Percentiles rank a stretch among this genome's conserved stretches.
Conservation (phyloP, 805 yeast genomes). For the Cyberlindnera veronae region DNA sequence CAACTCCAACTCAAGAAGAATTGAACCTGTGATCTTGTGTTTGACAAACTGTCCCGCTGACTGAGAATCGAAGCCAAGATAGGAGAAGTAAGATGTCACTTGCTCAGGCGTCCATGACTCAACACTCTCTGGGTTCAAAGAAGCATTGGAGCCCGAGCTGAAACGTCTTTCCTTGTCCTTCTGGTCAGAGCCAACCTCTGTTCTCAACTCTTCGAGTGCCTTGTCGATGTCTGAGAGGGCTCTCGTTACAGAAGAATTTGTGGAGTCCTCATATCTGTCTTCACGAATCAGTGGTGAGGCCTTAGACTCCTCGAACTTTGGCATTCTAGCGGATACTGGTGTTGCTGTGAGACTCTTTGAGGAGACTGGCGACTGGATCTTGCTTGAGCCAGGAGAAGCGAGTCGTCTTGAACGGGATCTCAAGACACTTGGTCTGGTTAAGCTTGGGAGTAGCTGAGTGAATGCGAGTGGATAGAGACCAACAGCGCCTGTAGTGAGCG, state of each 20-base stretch:
- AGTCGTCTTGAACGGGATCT: conserved; percentile 60
- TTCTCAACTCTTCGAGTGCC: conserved; percentile 61
- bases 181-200: conserved; percentile 23
- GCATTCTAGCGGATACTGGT: conserved; percentile 13
- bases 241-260: conserved; percentile 35
- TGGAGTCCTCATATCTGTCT: neutral
- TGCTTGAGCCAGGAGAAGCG: conserved; percentile 28
- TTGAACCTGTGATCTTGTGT: conserved; percentile 87
- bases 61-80: conserved; percentile 66
- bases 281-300: conserved; percentile 5
- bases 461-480: conserved; percentile 92
- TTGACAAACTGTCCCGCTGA: conserved; percentile 78
- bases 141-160: conserved; percentile 24
- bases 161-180: conserved; percentile 8
- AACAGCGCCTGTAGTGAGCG: conserved; percentile 63
- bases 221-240: conserved; percentile 71
- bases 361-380: conserved; percentile 18
- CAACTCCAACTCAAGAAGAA: conserved; percentile 80
- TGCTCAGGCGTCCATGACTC: conserved; percentile 80
- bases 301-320: conserved; percentile 13
- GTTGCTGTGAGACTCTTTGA: conserved; percentile 12
- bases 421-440: conserved; percentile 40
- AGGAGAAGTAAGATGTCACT: conserved; percentile 73
- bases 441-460: conserved; percentile 51
- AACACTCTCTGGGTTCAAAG: conserved; percentile 47